Conservation (phyloP, 208 protist genomes). For the Strigomonas galati region DNA sequence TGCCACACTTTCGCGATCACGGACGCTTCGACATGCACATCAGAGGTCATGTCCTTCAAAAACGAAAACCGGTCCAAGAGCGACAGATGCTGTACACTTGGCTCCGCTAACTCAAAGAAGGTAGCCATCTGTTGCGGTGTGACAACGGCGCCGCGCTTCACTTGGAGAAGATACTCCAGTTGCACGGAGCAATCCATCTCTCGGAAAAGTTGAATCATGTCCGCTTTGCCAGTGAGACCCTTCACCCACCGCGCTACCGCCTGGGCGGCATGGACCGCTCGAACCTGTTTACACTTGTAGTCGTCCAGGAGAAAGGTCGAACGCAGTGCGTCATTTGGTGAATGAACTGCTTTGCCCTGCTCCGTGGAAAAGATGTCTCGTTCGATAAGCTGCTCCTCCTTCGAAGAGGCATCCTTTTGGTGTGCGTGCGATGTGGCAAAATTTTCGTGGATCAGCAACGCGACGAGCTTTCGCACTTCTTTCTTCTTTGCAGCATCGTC, state of each 20-base stretch:
- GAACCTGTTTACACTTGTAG: neutral
- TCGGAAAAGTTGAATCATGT: neutral
- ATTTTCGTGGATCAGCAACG: neutral
- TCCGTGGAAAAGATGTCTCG: no score
- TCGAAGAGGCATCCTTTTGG: no score
- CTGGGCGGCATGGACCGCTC: no score
- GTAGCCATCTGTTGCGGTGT: neutral
- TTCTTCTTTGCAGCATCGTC: neutral
- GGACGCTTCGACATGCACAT: neutral
- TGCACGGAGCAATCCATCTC: neutral
- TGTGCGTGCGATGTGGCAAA: neutral
- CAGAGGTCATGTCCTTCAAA: neutral
- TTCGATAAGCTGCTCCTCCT: no score
- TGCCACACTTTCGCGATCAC: neutral
- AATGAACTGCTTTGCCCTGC: no score
- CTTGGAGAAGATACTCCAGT: neutral
- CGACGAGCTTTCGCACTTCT: neutral
- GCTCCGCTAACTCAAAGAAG: neutral
- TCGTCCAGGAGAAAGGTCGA: no score
- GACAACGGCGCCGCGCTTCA: neutral
- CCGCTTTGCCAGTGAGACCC: no score
- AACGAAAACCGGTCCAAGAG: neutral
- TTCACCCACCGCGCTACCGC: neutral
- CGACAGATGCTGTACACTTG: neutral
- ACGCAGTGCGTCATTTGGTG: no score